Conservation (phyloP, 108 stramenopile genomes). For the Nannochloropsis granulata region DNA sequence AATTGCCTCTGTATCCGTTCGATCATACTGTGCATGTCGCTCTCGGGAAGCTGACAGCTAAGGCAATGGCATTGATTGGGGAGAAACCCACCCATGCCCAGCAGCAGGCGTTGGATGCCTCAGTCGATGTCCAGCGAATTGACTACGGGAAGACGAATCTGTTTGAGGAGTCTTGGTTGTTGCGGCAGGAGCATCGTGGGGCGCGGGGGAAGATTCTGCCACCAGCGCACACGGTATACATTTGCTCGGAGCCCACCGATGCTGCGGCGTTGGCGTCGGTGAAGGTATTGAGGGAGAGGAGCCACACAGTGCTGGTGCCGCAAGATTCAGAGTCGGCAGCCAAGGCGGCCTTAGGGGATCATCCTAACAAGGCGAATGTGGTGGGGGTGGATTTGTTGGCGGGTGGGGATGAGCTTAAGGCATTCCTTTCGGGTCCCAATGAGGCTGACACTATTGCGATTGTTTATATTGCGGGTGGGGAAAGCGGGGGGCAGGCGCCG, state of each 20-base stretch:
- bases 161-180: not conserved
- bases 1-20: not conserved
- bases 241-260: not conserved
- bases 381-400: not conserved
- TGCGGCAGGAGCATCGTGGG: not conserved
- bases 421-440: not conserved
- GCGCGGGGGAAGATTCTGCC: not conserved
- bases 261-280: not conserved
- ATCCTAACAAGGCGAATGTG: not conserved
- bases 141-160: not conserved
- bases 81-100: not conserved
- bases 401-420: not conserved
- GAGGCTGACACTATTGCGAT: not conserved
- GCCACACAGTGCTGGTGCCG: not conserved
- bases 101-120: not conserved
- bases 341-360: not conserved
- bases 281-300: not conserved
- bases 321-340: not conserved
- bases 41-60: not conserved
- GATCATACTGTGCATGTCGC: not conserved
- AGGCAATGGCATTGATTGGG: not conserved
- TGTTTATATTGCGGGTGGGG: not conserved
- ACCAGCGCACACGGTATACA: not conserved
- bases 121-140: not conserved
- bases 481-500: not conserved